Percentiles rank a stretch among this genome's conserved stretches.
Conservation (phyloP, 139 green algal species). For the Chlorella sp. region DNA sequence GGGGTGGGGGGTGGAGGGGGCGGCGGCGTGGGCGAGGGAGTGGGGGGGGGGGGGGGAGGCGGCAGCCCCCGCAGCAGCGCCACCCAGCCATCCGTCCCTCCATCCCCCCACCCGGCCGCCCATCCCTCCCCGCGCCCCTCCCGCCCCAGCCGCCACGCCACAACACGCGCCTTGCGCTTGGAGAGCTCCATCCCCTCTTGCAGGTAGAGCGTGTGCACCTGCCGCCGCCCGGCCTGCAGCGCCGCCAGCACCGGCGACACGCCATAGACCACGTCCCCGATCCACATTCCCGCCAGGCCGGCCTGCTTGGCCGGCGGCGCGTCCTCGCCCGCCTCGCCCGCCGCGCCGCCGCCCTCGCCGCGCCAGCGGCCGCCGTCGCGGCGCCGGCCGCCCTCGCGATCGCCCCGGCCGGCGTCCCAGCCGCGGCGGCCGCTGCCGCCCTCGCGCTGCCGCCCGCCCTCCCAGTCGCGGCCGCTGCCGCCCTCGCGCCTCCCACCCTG, state of each 20-base stretch:
- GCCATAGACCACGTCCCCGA: conserved; percentile 71
- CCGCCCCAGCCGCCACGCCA: neutral
- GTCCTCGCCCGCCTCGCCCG: neutral
- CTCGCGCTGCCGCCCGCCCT: neutral
- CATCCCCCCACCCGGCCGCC: neutral
- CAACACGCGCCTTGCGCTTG: conserved; percentile 55
- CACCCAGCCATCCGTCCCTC: neutral
- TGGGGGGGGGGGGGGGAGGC: too few relatives aligned
- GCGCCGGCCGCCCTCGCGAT: neutral
- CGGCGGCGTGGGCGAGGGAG: too few relatives aligned
- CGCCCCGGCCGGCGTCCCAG: neutral
- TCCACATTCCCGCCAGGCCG: conserved; percentile 10
- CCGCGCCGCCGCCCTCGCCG: neutral
- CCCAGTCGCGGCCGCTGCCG: neutral
- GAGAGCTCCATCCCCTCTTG: conserved; percentile 54
- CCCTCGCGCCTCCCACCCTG: too few relatives aligned
- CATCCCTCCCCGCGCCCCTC: neutral
- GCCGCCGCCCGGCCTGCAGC: conserved; percentile 47
- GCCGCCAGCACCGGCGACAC: conserved; percentile 75
- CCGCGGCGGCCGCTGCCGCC: neutral
- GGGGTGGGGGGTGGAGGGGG: neutral
- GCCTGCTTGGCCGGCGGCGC: neutral
- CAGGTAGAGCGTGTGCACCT: conserved; percentile 48
- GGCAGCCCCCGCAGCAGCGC: neutral
- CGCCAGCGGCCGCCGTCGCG: neutral